Conservation (phyloP, 2,329 filamentous ascomycete genomes). For the Colletotrichum filicis region DNA sequence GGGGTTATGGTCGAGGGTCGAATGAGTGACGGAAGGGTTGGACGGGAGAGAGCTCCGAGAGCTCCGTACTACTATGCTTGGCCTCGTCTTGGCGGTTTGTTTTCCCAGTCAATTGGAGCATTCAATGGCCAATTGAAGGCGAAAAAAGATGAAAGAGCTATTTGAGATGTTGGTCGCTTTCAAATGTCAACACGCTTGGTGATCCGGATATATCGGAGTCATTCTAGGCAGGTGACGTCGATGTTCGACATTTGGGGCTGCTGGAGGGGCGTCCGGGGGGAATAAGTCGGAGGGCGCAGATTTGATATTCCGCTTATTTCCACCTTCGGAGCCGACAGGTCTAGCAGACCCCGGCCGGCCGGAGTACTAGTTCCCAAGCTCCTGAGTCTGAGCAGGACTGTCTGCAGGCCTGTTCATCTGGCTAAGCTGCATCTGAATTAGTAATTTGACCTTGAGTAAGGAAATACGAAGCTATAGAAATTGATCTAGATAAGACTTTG, state of each 20-base stretch:
- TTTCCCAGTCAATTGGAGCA: neutral
- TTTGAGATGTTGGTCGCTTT: neutral
- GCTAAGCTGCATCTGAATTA: neutral
- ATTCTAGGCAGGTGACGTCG: constrained; percentile 10
- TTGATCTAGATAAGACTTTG: too few relatives aligned
- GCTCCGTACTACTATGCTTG: constrained; percentile 27
- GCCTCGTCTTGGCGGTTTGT: constrained; percentile 20
- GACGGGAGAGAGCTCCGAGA: constrained; percentile 27
- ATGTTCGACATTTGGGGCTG: constrained; percentile 10
- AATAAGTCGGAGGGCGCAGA: constrained; percentile 26
- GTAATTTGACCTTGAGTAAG: neutral
- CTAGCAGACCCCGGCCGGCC: constrained; percentile 6
- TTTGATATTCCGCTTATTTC: constrained; percentile 32
- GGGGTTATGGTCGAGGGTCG: constrained; percentile 21
- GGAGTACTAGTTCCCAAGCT: neutral
- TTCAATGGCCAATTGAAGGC: neutral
- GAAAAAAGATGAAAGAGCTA: too few relatives aligned
- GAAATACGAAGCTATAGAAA: neutral
- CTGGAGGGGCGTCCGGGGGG: neutral
- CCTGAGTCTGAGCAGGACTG: neutral
- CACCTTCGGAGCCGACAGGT: constrained; percentile 17
- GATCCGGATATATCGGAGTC: neutral
- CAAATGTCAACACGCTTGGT: neutral
- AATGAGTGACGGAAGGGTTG: constrained; percentile 11
- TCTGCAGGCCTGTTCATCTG: neutral